These are phyloP conservation scores for Trichocladium antarcticum DNA, from an alignment of 495 filamentous ascomycete genomes.

Conservation along the genomic window DNA sequence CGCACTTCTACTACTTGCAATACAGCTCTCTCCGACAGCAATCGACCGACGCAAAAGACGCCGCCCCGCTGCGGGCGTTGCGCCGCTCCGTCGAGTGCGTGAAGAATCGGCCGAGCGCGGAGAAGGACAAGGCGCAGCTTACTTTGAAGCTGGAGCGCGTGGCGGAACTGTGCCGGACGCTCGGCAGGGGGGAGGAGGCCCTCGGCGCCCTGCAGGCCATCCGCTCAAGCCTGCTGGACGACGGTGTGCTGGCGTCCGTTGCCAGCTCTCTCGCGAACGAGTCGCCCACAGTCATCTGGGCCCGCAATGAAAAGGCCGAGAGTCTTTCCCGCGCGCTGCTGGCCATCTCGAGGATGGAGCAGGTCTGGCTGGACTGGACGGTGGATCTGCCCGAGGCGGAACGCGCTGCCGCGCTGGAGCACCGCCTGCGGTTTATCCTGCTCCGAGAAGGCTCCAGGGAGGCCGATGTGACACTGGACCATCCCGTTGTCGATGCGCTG, in stretches of 20 bases:
- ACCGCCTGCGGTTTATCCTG: constrained; percentile 35
- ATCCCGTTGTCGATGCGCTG: constrained; percentile 29
- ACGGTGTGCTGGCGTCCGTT: constrained; percentile 35
- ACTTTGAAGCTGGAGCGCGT: constrained; percentile 41
- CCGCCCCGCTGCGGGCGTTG: constrained; percentile 35
- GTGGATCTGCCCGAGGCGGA: constrained; percentile 33
- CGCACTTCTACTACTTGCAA: constrained; percentile 67
- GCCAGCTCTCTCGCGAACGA: constrained; percentile 24
- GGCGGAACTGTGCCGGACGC: constrained; percentile 33
- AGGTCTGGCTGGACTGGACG: constrained; percentile 36
- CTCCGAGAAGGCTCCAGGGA: constrained; percentile 20
- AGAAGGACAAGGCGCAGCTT: constrained; percentile 37
- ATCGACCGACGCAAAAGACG: constrained; percentile 28
- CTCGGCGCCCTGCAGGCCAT: constrained; percentile 33
- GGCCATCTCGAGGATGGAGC: constrained; percentile 38
- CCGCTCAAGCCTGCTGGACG: constrained; percentile 34
- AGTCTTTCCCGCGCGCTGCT: constrained; percentile 36
- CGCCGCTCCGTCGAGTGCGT: constrained; percentile 42
- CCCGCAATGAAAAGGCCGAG: constrained; percentile 27
- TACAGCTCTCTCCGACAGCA: constrained; percentile 32
- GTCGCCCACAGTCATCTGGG: constrained; percentile 31
- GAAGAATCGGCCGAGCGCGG: constrained; percentile 31
- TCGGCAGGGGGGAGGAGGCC: constrained; percentile 34
- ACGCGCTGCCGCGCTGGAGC: constrained; percentile 40
- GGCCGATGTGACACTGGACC: constrained; percentile 23